phyloP scores from a whole-genome alignment of 1,284 basidiomycete genomes.

The Fomitopsis pinicola region DNA sequence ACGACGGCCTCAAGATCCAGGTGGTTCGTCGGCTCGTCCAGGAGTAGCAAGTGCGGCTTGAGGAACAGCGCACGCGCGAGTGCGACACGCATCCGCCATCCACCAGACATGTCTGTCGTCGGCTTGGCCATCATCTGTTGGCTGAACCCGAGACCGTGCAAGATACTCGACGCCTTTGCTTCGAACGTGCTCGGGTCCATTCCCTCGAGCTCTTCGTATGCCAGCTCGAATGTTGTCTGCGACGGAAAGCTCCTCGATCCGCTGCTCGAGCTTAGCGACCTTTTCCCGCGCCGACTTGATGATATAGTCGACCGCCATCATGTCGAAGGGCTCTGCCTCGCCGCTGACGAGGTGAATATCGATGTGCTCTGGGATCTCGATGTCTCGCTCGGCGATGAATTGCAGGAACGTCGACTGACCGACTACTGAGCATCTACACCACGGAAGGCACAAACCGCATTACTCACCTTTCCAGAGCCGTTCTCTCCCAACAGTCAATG shows the following conservation, averaged over 20 bases:
- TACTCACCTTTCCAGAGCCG: constrained; percentile 92
- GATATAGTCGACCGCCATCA: constrained; percentile 96
- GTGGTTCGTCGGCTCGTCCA: constrained; percentile 89
- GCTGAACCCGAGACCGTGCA: constrained; percentile 95
- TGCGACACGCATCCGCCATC: constrained; percentile 99
- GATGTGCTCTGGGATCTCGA: constrained; percentile 92
- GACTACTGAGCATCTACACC: constrained; percentile 17
- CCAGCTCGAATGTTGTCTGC: constrained; percentile 85
- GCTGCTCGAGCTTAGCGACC: constrained; percentile 92
- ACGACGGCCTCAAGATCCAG: constrained; percentile 97
- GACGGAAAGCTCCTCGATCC: constrained; percentile 91
- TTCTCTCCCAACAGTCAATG: constrained; percentile 97
- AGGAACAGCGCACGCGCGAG: constrained; percentile 94
- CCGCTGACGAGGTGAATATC: constrained; percentile 97
- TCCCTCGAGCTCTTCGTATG: constrained; percentile 97
- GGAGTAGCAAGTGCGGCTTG: constrained; percentile 90
- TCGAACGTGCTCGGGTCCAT: constrained; percentile 96
- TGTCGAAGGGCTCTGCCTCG: constrained; percentile 95
- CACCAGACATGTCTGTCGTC: constrained; percentile 98
- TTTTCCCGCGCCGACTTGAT: constrained; percentile 90
- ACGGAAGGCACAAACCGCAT: not conserved
- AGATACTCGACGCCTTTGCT: constrained; percentile 91
- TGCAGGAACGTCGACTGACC: constrained; percentile 39
- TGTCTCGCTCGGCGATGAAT: constrained; percentile 88
- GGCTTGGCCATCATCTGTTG: constrained; percentile 93